A percentile compares a stretch with the other conserved stretches of the same genome.
Evolutionary conservation across 2,329 filamentous ascomycete species (phyloP).

Genomic region (Podosphaera aphanis): DNA sequence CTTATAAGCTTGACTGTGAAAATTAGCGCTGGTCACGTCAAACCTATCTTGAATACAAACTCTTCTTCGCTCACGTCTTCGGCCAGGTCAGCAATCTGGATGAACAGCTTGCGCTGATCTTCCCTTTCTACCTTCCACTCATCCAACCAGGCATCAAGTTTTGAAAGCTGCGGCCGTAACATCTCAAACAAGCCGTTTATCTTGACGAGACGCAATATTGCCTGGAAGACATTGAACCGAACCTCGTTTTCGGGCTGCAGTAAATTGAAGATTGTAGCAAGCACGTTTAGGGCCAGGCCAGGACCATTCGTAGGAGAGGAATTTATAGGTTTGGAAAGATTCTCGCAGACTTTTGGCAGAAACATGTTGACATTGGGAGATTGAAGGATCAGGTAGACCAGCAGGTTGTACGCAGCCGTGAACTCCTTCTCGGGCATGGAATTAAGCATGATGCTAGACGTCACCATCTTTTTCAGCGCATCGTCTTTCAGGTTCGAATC

Average conservation of each 20-base stretch:
- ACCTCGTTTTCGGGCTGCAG: conserved; percentile 52
- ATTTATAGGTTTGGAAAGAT: conserved; percentile 67
- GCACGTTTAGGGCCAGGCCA: conserved; percentile 66
- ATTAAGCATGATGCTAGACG: conserved; percentile 55
- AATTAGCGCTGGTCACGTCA: not conserved
- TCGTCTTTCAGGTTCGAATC: conserved; percentile 56
- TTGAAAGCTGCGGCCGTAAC: conserved; percentile 60
- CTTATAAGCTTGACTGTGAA: conserved; percentile 35
- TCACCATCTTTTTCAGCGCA: conserved; percentile 70
- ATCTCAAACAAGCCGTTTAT: conserved; percentile 56
- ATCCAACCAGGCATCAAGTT: conserved; percentile 59
- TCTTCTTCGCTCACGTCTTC: conserved; percentile 54
- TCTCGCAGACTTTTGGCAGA: conserved; percentile 69
- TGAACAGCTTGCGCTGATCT: conserved; percentile 63
- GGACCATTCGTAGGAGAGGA: conserved; percentile 69
- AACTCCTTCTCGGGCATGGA: conserved; percentile 88
- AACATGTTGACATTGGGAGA: conserved; percentile 66
- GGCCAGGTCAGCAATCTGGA: conserved; percentile 62
- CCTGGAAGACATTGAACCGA: conserved; percentile 74
- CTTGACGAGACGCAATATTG: conserved; percentile 67
- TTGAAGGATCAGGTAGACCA: conserved; percentile 79
- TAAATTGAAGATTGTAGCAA: conserved; percentile 94
- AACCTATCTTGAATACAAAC: conserved; percentile 23
- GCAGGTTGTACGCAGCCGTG: conserved; percentile 84
- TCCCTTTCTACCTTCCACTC: conserved; percentile 67